Base-by-base conservation (phyloP, 352 stramenopile genomes). In the Thalassiosira hispida region DNA sequence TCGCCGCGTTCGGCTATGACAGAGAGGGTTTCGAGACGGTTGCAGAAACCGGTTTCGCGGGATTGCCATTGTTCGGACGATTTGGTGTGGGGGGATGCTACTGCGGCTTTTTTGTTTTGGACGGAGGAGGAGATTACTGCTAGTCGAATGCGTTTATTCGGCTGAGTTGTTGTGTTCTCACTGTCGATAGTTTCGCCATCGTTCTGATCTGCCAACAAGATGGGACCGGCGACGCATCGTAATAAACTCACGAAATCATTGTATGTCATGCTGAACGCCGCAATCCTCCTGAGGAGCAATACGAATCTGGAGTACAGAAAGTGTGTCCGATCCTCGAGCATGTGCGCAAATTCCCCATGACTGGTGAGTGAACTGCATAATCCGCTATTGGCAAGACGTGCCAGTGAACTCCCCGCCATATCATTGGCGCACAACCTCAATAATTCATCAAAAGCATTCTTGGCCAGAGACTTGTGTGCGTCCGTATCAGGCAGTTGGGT, bases 231-330 rank as follows among this genome's bases (percentile, higher is more conserved):
- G 47, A 92, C 81, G 40, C 81, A 91, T 40, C 88, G 67, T 16
- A 95, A 56, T 27, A 93, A 74, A 11, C 75, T 84, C 14, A 93
- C 81, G 76, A 95, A 95, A 72, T 95, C 90, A 22, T 74, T 89
- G 60, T 93, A 90, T 4, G 87, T 91, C 89, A 94, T 94, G 52
- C 80, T 87, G 51, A 93, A 93, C 20, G 87, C 77, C 40, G 90
- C 86, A 53, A 94, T 85, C 8, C 85, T 66, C 55, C 86, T 69
- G 14, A 93, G 67, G 18, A 94, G 61, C 22, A 88, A 62, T 11
- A 91, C 82, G 69, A 93, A 93, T 25, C 83, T 66, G 8, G 89
- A 83, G 55, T 93, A 90, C 2, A 94, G 69, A 31, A 81, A 87
- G 76, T 94, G 87, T 1, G 72, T 77, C 20, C 73, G 66, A 47